Conservation (phyloP, 2,329 filamentous ascomycete species). For the Meredithiella fracta region DNA sequence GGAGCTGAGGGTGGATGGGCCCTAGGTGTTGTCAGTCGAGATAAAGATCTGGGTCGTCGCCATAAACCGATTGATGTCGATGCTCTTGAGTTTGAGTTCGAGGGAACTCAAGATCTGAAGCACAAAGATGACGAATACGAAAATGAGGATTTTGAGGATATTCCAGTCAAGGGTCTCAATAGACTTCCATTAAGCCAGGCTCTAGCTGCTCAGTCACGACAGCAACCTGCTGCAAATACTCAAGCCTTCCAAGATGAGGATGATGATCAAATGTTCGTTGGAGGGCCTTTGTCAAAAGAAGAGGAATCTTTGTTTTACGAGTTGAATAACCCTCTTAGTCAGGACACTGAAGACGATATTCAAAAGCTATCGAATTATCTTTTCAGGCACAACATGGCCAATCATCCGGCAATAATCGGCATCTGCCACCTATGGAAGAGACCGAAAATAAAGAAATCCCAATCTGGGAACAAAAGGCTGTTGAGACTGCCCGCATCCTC, state of each 20-base stretch:
- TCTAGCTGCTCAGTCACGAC: conserved; percentile 13
- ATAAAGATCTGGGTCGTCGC: conserved; percentile 60
- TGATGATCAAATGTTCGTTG: conserved; percentile 40
- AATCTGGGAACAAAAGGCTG: conserved; percentile 40
- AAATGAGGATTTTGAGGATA: conserved; percentile 76
- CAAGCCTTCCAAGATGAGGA: conserved; percentile 19
- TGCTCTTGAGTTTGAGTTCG: conserved; percentile 39
- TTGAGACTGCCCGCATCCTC: conserved; percentile 31
- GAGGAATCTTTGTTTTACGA: conserved; percentile 22
- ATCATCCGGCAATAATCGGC: conserved; percentile 18
- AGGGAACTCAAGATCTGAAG: conserved; percentile 40
- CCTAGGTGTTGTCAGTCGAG: conserved; percentile 75
- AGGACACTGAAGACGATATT: conserved; percentile 39
- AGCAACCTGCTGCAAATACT: conserved; percentile 19
- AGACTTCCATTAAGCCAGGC: conserved; percentile 46
- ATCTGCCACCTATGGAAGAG: conserved; percentile 9
- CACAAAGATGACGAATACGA: conserved; percentile 47
- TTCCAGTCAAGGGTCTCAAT: conserved; percentile 81
- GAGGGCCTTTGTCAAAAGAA: conserved; percentile 17
- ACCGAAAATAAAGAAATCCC: conserved; percentile 29
- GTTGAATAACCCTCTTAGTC: neutral
- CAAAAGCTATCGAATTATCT: conserved; percentile 71
- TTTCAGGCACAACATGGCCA: conserved; percentile 46
- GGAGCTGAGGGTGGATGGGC: conserved; percentile 93
- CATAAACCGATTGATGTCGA: conserved; percentile 92